Evolutionary conservation across 2,329 filamentous ascomycete genomes (phyloP).

Genomic region (Cordyceps tenuipes): DNA sequence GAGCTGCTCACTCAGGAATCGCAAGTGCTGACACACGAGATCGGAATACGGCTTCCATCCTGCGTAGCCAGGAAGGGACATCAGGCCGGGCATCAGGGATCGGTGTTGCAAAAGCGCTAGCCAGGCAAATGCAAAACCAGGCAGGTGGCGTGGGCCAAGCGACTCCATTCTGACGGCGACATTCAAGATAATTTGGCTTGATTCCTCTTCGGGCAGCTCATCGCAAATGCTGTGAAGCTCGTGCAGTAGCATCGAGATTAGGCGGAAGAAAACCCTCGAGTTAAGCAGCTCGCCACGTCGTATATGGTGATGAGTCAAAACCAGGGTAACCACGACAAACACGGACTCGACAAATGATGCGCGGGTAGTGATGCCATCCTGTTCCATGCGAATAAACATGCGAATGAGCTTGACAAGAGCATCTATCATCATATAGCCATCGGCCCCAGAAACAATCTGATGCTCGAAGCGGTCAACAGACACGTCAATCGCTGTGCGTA

Average conservation of each 20-base stretch:
- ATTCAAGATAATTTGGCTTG: slow-evolving; percentile 60
- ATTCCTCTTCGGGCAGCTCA: slow-evolving; percentile 51
- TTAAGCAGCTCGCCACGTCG: slow-evolving; percentile 76
- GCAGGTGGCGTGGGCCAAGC: slow-evolving; percentile 68
- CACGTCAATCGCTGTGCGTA: slow-evolving; percentile 72
- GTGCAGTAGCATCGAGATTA: slow-evolving; percentile 76
- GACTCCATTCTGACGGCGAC: slow-evolving; percentile 64
- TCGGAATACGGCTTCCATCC: slow-evolving; percentile 73
- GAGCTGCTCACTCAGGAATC: slow-evolving; percentile 70
- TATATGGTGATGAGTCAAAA: slow-evolving; percentile 78
- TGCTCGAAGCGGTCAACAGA: slow-evolving; percentile 73
- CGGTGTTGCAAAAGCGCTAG: slow-evolving; percentile 74
- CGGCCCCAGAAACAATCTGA: slow-evolving; percentile 50
- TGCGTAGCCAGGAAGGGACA: slow-evolving; percentile 56
- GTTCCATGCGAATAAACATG: slow-evolving; percentile 64
- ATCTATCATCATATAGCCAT: slow-evolving; percentile 59
- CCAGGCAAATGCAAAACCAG: slow-evolving; percentile 82
- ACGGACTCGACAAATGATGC: slow-evolving; percentile 68
- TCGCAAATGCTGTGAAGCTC: slow-evolving; percentile 56
- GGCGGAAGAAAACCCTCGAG: slow-evolving; percentile 81
- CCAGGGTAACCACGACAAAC: slow-evolving; percentile 66
- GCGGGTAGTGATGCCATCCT: slow-evolving; percentile 55
- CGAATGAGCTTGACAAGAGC: slow-evolving; percentile 74
- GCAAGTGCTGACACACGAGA: slow-evolving; percentile 63
- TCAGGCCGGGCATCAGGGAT: slow-evolving; percentile 70